Conservation (phyloP, 2,329 filamentous ascomycete species). For the Penicillium sp. region DNA sequence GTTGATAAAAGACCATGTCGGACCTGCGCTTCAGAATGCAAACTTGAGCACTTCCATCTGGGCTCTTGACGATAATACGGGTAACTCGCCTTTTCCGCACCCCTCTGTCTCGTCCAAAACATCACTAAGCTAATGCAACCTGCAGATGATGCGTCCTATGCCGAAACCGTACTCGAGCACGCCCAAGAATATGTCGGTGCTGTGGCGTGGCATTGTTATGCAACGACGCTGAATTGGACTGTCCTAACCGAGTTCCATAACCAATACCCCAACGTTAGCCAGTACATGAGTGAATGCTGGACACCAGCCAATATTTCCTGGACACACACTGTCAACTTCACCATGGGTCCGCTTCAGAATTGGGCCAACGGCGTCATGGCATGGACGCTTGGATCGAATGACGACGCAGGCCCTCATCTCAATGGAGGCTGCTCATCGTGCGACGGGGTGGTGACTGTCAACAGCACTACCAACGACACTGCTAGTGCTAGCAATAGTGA, state of each 20-base stretch:
- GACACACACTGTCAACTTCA: slow-evolving; percentile 26
- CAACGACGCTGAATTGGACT: slow-evolving; percentile 29
- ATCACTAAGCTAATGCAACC: neutral
- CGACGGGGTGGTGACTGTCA: slow-evolving; percentile 24
- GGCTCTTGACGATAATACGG: slow-evolving; percentile 39
- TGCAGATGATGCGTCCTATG: slow-evolving; percentile 30
- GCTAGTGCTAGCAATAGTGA: slow-evolving; percentile 25
- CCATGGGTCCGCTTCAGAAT: slow-evolving; percentile 28
- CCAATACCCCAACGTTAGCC: slow-evolving; percentile 28
- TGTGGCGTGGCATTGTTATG: slow-evolving; percentile 40
- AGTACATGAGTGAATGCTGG: slow-evolving; percentile 42
- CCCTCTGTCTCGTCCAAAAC: neutral
- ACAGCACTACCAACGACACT: neutral
- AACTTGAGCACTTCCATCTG: slow-evolving; percentile 25
- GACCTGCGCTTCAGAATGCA: slow-evolving; percentile 24
- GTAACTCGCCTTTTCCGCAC: slow-evolving; percentile 10
- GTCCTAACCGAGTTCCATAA: slow-evolving; percentile 34
- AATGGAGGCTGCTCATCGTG: slow-evolving; percentile 27
- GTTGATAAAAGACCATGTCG: slow-evolving; percentile 28
- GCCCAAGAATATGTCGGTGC: slow-evolving; percentile 27
- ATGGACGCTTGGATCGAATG: slow-evolving; percentile 29
- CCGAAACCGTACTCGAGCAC: slow-evolving; percentile 28
- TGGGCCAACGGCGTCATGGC: slow-evolving; percentile 27
- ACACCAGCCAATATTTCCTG: slow-evolving; percentile 24
- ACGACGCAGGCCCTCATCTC: slow-evolving; percentile 25